Evolutionary conservation across 768 basidiomycete genomes (phyloP).

Genomic region (Mycena indigotica): DNA sequence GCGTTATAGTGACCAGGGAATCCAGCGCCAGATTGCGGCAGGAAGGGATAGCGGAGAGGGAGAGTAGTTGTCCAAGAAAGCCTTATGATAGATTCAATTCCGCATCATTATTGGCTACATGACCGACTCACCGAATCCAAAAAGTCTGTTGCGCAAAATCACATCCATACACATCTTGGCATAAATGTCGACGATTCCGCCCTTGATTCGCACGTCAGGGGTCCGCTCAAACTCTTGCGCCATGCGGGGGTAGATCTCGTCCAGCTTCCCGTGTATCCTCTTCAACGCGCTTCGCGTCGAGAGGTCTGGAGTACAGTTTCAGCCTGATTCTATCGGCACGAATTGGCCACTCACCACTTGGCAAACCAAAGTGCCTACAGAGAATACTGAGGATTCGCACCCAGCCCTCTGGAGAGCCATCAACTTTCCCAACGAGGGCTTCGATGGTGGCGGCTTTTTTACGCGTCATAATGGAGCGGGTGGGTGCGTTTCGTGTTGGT

Average conservation of each 20-base stretch:
- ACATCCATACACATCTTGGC: slow-evolving; percentile 47
- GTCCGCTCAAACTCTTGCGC: slow-evolving; percentile 36
- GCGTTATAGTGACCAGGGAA: slow-evolving; percentile 43
- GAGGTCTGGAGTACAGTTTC: not conserved
- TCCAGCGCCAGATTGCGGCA: slow-evolving; percentile 40
- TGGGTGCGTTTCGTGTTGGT: too few relatives aligned
- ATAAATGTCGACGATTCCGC: slow-evolving; percentile 45
- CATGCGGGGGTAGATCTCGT: slow-evolving; percentile 36
- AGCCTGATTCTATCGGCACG: not conserved
- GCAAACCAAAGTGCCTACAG: not conserved
- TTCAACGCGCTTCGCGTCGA: not conserved
- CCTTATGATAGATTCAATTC: slow-evolving; percentile 26
- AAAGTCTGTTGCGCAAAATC: slow-evolving; percentile 42
- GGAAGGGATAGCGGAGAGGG: slow-evolving; percentile 36
- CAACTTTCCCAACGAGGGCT: not conserved
- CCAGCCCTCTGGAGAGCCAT: not conserved
- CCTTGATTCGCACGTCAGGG: slow-evolving; percentile 34
- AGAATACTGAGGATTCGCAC: not conserved
- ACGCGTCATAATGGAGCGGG: too few relatives aligned
- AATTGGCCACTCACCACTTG: not conserved
- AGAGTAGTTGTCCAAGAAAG: slow-evolving; percentile 41
- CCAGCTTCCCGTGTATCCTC: slow-evolving; percentile 20
- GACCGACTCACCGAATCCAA: slow-evolving; percentile 35
- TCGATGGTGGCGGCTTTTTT: not conserved
- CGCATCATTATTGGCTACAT: not conserved